Conservation (phyloP, 257 asterid genomes). For the Capsicum pubescens region DNA sequence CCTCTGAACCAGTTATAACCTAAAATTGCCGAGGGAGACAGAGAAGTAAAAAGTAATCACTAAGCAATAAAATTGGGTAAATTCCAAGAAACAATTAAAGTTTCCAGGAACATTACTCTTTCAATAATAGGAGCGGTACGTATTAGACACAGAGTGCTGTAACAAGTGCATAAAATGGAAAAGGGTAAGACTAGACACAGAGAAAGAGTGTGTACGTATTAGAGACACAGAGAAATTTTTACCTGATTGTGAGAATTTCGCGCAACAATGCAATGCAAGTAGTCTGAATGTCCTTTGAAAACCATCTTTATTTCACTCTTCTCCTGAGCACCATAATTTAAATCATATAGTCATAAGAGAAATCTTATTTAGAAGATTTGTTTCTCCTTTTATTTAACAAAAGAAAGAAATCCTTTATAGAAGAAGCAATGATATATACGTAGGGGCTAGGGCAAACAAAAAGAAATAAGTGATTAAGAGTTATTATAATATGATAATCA, state of each 20-base stretch:
- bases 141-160: too few species aligned
- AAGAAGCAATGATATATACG: constrained; percentile 19
- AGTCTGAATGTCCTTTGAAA: constrained; percentile 83
- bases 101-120: not conserved
- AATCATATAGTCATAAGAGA: not conserved
- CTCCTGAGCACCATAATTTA: constrained; percentile 56
- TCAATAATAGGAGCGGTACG: too few species aligned
- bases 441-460: not conserved
- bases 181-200: not conserved
- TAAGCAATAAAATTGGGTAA: not conserved
- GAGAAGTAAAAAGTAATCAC: not conserved
- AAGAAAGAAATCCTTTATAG: not conserved
- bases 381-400: not conserved
- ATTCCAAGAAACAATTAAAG: not conserved
- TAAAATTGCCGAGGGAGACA: constrained; percentile 36
- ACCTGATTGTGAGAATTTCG: constrained; percentile 84
- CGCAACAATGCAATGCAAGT: constrained; percentile 73
- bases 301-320: constrained; percentile 70
- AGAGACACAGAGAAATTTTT: constrained; percentile 24
- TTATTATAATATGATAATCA: not conserved
- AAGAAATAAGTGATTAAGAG: not conserved
- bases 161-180: constrained; percentile 16
- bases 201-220: not conserved
- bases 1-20: constrained; percentile 99
- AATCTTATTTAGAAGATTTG: not conserved